phyloP scores from a whole-genome alignment of 257 asterid species.

The Lycium ferocissimum region DNA sequence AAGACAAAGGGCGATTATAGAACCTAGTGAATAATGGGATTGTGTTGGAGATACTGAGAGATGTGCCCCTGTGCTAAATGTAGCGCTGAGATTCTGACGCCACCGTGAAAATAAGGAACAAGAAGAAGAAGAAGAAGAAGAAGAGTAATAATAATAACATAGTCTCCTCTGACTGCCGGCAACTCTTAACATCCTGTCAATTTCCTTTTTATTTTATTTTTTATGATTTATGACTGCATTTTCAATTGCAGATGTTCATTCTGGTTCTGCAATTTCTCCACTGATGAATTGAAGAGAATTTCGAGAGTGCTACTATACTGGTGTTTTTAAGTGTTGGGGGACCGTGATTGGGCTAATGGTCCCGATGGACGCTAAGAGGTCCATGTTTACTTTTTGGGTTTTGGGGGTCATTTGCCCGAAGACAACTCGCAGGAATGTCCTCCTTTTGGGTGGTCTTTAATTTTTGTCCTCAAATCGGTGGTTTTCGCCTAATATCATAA shows the following conservation, averaged over 20 bases:
- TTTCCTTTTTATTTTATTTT: neutral
- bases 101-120: neutral
- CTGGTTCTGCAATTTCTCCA: neutral
- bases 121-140: neutral
- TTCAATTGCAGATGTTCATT: neutral
- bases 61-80: neutral
- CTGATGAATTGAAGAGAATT: neutral
- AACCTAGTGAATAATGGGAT: constrained; percentile 20
- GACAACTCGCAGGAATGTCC: too few relatives aligned
- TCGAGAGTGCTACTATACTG: neutral
- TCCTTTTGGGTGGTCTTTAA: too few relatives aligned
- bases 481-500: too few relatives aligned
- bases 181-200: neutral
- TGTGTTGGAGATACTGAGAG: neutral
- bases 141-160: rapidly evolving
- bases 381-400: too few relatives aligned
- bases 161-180: neutral
- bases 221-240: neutral
- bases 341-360: too few relatives aligned
- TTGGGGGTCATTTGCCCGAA: too few relatives aligned
- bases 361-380: too few relatives aligned
- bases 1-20: neutral
- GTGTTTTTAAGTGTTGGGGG: too few relatives aligned
- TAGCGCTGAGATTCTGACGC: neutral
- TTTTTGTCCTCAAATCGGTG: too few relatives aligned